phyloP scores from a whole-genome alignment of 176 grass and related monocot species.

The Oryza glaberrima region DNA sequence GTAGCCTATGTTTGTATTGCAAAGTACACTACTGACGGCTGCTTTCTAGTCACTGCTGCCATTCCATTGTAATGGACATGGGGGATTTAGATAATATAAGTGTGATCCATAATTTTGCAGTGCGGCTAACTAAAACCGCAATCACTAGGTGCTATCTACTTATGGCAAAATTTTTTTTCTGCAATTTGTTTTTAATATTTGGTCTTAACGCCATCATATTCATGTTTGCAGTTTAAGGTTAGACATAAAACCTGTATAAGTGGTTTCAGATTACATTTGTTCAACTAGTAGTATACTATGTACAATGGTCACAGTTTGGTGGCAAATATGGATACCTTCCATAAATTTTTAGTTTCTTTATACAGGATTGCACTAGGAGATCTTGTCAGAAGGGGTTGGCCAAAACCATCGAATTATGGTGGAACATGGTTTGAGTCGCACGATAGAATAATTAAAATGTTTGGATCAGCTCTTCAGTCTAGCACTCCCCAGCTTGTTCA shows the following conservation, averaged over 20 bases:
- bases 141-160: neutral
- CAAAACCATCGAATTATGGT: constrained; percentile 56
- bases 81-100: neutral
- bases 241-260: neutral
- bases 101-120: constrained; percentile 8
- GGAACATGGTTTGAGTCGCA: constrained; percentile 56
- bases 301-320: constrained; percentile 6
- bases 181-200: constrained; percentile 9
- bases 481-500: constrained; percentile 64
- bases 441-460: constrained; percentile 67
- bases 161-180: neutral
- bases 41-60: constrained; percentile 14
- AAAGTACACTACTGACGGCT: constrained; percentile 13
- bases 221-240: constrained; percentile 27
- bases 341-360: constrained; percentile 37
- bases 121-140: constrained; percentile 39
- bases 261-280: neutral
- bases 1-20: constrained; percentile 23
- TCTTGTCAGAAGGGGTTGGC: constrained; percentile 62
- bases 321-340: constrained; percentile 28
- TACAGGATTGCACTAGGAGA: constrained; percentile 67
- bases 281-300: constrained; percentile 14
- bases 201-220: constrained; percentile 11
- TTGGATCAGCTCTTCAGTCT: constrained; percentile 63
- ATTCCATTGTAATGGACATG: constrained; percentile 8